A percentile compares a stretch with the other conserved stretches of the same genome.
phyloP scores from a whole-genome alignment of 2,329 filamentous ascomycete species.

The Clonostachys rosea region DNA sequence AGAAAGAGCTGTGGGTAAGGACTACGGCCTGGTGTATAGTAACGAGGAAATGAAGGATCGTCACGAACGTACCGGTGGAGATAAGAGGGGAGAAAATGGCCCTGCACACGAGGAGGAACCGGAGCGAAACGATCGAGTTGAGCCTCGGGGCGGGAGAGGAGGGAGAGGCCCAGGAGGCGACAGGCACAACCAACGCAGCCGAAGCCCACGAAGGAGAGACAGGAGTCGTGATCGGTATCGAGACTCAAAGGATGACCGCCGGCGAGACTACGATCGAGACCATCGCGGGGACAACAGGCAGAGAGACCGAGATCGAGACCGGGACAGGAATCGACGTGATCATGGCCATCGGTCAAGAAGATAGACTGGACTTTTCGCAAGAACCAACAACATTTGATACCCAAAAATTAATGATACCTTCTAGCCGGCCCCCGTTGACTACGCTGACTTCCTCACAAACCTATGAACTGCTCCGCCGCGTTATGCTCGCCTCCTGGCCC shows the following conservation, averaged over 20 bases:
- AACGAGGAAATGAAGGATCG: constrained; percentile 60
- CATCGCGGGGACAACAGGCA: constrained; percentile 8
- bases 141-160: neutral
- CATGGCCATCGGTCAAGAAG: constrained; percentile 8
- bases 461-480: too few species aligned
- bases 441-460: too few species aligned
- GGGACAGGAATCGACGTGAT: constrained; percentile 15
- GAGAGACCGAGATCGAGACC: constrained; percentile 17
- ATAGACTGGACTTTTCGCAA: constrained; percentile 1
- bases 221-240: constrained; percentile 23
- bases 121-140: constrained; percentile 40
- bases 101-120: constrained; percentile 85
- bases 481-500: too few species aligned
- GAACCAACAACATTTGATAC: too few species aligned
- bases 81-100: neutral
- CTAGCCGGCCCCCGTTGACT: too few species aligned
- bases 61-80: constrained; percentile 32
- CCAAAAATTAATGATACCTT: constrained; percentile 3
- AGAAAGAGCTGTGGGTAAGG: constrained; percentile 33
- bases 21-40: constrained; percentile 80
- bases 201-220: constrained; percentile 27
- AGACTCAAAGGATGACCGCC: neutral
- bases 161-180: neutral
- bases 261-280: constrained; percentile 17
- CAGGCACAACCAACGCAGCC: constrained; percentile 33